These are phyloP conservation scores for Starmerella powellii DNA, from an alignment of 805 yeast species.

Conservation along the genomic window DNA sequence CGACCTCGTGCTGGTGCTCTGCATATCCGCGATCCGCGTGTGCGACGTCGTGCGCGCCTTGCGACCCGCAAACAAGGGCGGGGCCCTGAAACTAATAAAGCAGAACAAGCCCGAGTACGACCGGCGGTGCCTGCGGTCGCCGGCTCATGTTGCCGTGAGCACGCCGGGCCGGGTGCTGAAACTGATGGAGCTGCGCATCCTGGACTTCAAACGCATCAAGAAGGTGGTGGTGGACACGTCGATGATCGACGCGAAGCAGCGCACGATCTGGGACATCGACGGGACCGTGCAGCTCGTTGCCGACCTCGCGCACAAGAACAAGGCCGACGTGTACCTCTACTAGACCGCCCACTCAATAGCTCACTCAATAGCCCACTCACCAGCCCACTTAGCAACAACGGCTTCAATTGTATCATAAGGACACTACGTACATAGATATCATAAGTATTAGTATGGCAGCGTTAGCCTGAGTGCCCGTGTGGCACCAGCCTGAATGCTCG, in stretches of 20 bases:
- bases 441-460: too few relatives aligned
- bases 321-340: slow-evolving; percentile 44
- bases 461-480: too few relatives aligned
- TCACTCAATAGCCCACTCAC: too few relatives aligned
- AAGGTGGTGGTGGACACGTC: slow-evolving; percentile 50
- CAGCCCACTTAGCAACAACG: too few relatives aligned
- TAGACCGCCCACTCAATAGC: too few relatives aligned
- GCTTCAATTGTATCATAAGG: too few relatives aligned
- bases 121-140: slow-evolving; percentile 32
- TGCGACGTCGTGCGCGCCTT: slow-evolving; percentile 70
- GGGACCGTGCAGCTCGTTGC: slow-evolving; percentile 25
- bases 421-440: too few relatives aligned
- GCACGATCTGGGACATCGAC: slow-evolving; percentile 44
- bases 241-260: slow-evolving; percentile 48
- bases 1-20: slow-evolving; percentile 41
- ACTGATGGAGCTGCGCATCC: slow-evolving; percentile 36
- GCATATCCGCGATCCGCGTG: slow-evolving; percentile 74
- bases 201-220: slow-evolving; percentile 37
- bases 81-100: slow-evolving; percentile 58
- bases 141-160: slow-evolving; percentile 42
- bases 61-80: slow-evolving; percentile 33
- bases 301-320: slow-evolving; percentile 25
- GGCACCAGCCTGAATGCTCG: too few relatives aligned
- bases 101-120: slow-evolving; percentile 65
- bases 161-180: slow-evolving; percentile 51